These are phyloP conservation scores for Phellopilus nigrolimitatus DNA, from an alignment of 1,284 basidiomycete genomes.

Conservation along the genomic window DNA sequence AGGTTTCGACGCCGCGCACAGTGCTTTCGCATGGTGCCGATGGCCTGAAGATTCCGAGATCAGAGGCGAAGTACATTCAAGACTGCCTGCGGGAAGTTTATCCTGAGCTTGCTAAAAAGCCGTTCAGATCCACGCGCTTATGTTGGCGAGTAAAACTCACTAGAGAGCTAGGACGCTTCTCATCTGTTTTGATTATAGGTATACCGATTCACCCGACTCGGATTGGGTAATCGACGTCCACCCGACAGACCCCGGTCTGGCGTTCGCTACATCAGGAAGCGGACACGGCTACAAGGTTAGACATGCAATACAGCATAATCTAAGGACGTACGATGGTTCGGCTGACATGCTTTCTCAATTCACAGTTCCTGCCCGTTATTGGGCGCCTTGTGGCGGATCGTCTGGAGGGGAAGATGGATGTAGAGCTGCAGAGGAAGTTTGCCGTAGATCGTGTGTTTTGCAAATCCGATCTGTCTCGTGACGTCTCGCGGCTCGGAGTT, in stretches of 20 bases:
- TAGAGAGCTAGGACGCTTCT: background rate
- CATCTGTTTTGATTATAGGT: conserved; percentile 40
- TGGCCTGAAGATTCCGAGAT: conserved; percentile 61
- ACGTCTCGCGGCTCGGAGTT: background rate
- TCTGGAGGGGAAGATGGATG: conserved; percentile 58
- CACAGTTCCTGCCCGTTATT: conserved; percentile 82
- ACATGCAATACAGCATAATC: no score
- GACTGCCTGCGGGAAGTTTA: conserved; percentile 52
- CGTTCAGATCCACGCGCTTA: conserved; percentile 65
- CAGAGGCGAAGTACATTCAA: conserved; percentile 46
- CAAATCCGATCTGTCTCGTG: conserved; percentile 28
- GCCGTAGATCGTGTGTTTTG: conserved; percentile 38
- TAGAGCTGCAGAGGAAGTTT: conserved; percentile 49
- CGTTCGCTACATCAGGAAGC: conserved; percentile 74
- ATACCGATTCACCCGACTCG: conserved; percentile 71
- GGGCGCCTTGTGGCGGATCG: conserved; percentile 71
- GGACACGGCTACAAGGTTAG: conserved; percentile 80
- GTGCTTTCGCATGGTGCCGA: conserved; percentile 47
- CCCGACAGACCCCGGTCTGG: conserved; percentile 49
- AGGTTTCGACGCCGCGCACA: conserved; percentile 65
- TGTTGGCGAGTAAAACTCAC: conserved; percentile 83
- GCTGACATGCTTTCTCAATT: background rate
- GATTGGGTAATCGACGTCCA: conserved; percentile 76
- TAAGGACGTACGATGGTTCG: background rate
- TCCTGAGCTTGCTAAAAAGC: conserved; percentile 66